phyloP scores from a whole-genome alignment of 257 asterid species.

The Solanum sejunctum region DNA sequence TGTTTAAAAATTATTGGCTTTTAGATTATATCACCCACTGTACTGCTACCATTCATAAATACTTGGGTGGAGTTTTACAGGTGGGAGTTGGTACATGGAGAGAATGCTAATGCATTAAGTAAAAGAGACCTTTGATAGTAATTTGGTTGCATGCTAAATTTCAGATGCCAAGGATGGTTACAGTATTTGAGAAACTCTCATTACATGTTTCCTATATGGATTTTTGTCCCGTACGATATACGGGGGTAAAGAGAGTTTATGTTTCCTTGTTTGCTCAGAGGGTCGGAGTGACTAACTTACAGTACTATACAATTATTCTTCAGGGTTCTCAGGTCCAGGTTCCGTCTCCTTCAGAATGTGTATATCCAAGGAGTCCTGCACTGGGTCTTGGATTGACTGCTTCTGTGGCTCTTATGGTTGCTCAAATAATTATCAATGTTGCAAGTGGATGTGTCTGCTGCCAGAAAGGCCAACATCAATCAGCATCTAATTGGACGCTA shows the following conservation, averaged over 20 bases:
- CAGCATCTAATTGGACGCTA: conserved; percentile 54
- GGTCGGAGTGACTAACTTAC: not conserved
- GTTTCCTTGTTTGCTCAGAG: not conserved
- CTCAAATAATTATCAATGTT: conserved; percentile 58
- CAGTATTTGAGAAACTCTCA: not conserved
- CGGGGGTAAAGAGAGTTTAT: not conserved
- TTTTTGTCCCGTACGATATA: not conserved
- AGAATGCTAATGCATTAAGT: not conserved
- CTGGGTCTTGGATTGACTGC: conserved; percentile 67
- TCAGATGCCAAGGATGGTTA: not conserved
- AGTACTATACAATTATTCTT: not conserved
- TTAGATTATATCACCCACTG: not conserved
- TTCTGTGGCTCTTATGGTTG: conserved; percentile 67
- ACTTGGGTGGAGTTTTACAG: not conserved
- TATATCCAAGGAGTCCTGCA: conserved; percentile 85
- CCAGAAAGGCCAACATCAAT: conserved; percentile 48
- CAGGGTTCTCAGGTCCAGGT: conserved; percentile 59
- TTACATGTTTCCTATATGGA: not conserved
- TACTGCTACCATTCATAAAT: not conserved
- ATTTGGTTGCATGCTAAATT: not conserved
- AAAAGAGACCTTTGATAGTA: not conserved
- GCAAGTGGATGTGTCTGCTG: conserved; percentile 86
- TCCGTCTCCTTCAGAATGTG: conserved; percentile 56
- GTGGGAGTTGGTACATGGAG: not conserved
- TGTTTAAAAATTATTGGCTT: not conserved